Base-by-base conservation (phyloP, 1,284 basidiomycete species). In the Trametes polyzona region DNA sequence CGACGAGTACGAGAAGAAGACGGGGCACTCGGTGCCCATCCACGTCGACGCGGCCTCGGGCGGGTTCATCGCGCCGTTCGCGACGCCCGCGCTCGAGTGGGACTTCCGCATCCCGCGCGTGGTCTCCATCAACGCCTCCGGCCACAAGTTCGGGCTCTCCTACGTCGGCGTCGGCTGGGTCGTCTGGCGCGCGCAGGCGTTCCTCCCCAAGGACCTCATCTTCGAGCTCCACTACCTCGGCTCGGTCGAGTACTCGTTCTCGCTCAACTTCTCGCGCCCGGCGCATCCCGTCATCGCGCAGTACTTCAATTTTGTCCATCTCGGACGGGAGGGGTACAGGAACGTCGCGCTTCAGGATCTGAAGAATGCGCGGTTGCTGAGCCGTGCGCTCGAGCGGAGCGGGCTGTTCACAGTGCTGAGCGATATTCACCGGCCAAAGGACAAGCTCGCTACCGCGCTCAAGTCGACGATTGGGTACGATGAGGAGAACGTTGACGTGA, bases 191-290 rank as follows among this genome's bases (percentile, higher is more conserved):
- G 83, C 87, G 67, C 85, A 88, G 72, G 74, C 82, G 43, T 82
- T 83, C 70, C 82, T 95, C 16, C 92, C 92, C 2, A 92, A 94
- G 70, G 92, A 95, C 60, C 84, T 96, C 60, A 90, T 97, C 63
- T 98, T 98, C 69, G 95, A 98, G 74, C 83, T 98, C 19, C 94
- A 96, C 72, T 95, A 93, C 65, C 74, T 81, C 47, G 79, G 78
- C 16, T 76, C 74, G 0, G 78, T 82, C 55, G 83, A 86, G 65
- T 84, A 84, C 68, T 80, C 88, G 0, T 98, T 96, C 79, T 96
- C 94, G 23, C 83, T 98, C 69, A 98, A 98, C 79, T 98, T 98
- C 73, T 94, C 92, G 40, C 86, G 95, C 9, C 94, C 93, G 0
- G 93, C 93, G 23, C 85, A 92, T 36, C 93, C 95, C 10, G 90